Conservation (phyloP, 2,329 filamentous ascomycete genomes). For the Sclerotinia sclerotiorum region DNA sequence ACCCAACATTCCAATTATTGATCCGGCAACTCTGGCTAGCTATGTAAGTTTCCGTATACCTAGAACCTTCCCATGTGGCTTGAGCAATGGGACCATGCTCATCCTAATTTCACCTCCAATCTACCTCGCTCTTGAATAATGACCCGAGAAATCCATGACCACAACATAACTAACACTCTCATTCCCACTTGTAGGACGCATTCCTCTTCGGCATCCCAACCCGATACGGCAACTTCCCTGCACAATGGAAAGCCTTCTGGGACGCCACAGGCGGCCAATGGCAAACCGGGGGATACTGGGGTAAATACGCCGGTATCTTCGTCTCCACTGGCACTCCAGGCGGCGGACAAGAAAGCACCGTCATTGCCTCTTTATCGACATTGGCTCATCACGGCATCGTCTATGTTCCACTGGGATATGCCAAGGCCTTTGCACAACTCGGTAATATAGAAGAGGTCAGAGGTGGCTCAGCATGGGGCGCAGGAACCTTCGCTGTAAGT, state of each 20-base stretch:
- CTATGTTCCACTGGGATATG: slow-evolving; percentile 94
- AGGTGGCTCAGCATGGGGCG: slow-evolving; percentile 89
- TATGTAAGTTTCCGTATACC: slow-evolving; percentile 48
- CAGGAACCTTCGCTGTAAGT: slow-evolving; percentile 79
- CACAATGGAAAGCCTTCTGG: slow-evolving; percentile 88
- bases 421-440: slow-evolving; percentile 70
- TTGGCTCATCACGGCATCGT: slow-evolving; percentile 91
- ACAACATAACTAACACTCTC: neutral
- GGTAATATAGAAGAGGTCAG: slow-evolving; percentile 74
- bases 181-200: slow-evolving; percentile 54
- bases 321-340: slow-evolving; percentile 80
- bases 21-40: slow-evolving; percentile 58
- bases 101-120: neutral
- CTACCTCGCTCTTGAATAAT: neutral
- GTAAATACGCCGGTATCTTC: slow-evolving; percentile 92
- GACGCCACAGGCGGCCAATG: slow-evolving; percentile 87
- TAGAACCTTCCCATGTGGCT: neutral
- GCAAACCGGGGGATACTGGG: slow-evolving; percentile 71
- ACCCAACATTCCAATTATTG: slow-evolving; percentile 63
- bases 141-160: neutral
- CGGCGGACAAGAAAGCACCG: slow-evolving; percentile 91
- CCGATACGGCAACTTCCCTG: slow-evolving; percentile 94
- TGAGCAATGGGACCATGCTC: neutral
- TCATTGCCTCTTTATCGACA: slow-evolving; percentile 77
- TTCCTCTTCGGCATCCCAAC: slow-evolving; percentile 95